Base-by-base conservation (phyloP, 352 stramenopile species). In the Pythium oligandrum region DNA sequence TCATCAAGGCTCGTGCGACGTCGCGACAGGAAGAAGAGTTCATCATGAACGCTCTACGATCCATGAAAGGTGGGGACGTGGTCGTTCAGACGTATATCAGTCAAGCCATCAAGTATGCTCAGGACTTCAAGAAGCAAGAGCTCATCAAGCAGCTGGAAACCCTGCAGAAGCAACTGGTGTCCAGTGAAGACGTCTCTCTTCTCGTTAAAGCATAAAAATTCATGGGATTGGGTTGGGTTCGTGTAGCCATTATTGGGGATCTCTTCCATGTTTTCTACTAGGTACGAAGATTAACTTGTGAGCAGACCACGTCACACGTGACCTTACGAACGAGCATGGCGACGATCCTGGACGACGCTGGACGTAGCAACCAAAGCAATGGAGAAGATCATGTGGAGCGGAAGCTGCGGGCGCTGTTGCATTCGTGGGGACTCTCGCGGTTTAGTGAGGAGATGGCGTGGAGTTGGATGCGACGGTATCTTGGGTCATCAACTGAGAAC, bases 11-110 rank as follows among this genome's bases (percentile, higher is more conserved):
- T 3, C 71, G 83, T 4, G 69, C 71, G 36, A 88, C 71, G 4
- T 88, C 78, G 2, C 75, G 17, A 17, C 39, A 90, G 79, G 82
- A 93, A 49, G 75, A 88, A 47, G 79, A 90, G 46, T 93, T 93
- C 59, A 71, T 93, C 51, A 63, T 90, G 34, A 83, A 68, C 45
- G 79, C 72, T 32, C 64, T 93, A 36, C 62, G 64, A 3, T 71
- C 75, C n/a, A 90, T 92, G 76, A 85, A 88, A 55, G 81, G 81
- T 2, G 74, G 82, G 0, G 67, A 74, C 8, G 64, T 68, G 30
- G 73, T 81, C 17, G 67, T 78, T 34, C 69, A 78, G 43, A 90
- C 82, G 26, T 92, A 93, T 56, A 83, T 90, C 4, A 50, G 74
- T 30, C 78, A 90, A 61, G 79, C 82, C 1, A 86, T 90, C 49